A percentile compares a stretch with the other conserved stretches of the same genome.
Evolutionary conservation across 352 stramenopile species (phyloP).

Genomic region (Globisporangium polare): DNA sequence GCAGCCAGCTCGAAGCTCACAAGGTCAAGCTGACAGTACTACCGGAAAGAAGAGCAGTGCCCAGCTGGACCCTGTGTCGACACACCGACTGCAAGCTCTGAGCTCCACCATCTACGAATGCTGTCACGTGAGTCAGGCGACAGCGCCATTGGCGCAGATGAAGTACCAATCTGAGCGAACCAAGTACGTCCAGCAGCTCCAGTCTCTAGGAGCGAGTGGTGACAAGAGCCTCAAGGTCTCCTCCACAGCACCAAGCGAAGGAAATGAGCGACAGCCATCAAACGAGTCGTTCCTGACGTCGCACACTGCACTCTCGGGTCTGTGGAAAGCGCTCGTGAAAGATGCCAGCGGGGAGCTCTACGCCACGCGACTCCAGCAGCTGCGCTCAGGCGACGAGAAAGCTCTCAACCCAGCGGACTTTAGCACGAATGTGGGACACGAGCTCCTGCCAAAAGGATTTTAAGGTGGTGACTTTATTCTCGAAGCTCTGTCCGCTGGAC

Average conservation of each 20-base stretch:
- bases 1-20: background rate
- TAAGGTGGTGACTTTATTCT: too few species aligned
- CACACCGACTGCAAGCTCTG: slow-evolving; percentile 13
- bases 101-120: slow-evolving; percentile 23
- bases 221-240: background rate
- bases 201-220: background rate
- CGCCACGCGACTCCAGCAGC: background rate
- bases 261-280: background rate
- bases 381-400: background rate
- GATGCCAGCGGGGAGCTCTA: background rate
- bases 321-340: slow-evolving; percentile 5
- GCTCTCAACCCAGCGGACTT: background rate
- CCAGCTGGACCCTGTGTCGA: background rate
- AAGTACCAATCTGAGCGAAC: slow-evolving; percentile 30
- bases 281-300: background rate
- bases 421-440: background rate
- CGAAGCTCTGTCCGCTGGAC: too few species aligned
- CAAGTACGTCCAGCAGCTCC: slow-evolving; percentile 13
- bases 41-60: background rate
- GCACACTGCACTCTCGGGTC: background rate
- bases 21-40: background rate
- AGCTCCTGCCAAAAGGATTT: background rate
- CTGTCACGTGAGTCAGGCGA: slow-evolving; percentile 24
- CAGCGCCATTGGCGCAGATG: slow-evolving; percentile 19
- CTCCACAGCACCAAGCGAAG: background rate